Evolutionary conservation across 176 grass and related monocot genomes (phyloP).

Genomic region (Dactylis glomerata): DNA sequence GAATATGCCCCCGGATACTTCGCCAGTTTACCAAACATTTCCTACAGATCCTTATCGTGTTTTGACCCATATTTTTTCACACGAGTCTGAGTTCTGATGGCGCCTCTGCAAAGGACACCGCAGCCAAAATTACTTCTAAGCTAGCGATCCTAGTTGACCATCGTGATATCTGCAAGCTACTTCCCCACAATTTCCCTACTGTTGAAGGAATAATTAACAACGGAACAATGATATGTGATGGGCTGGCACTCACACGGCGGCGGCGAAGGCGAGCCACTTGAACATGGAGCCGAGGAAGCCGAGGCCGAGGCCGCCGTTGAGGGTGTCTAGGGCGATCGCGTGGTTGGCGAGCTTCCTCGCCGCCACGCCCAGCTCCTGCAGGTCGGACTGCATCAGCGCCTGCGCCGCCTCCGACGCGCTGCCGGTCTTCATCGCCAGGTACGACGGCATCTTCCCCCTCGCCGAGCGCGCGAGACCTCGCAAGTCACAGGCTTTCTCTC

Average conservation of each 20-base stretch:
- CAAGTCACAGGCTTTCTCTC: not conserved
- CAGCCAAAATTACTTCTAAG: not conserved
- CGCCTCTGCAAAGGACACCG: not conserved
- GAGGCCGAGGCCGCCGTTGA: constrained; percentile 47
- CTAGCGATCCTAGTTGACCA: not conserved
- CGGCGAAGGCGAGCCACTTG: constrained; percentile 73
- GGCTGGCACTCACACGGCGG: constrained; percentile 56
- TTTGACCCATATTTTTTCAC: too few species aligned
- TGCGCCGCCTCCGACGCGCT: constrained; percentile 24
- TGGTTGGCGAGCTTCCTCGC: constrained; percentile 74
- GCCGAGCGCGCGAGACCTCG: not conserved
- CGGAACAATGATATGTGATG: not conserved
- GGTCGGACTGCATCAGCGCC: constrained; percentile 71
- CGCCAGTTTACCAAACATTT: not conserved
- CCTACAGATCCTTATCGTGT: not conserved
- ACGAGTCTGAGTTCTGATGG: not conserved
- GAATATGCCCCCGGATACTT: not conserved
- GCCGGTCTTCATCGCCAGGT: constrained; percentile 56
- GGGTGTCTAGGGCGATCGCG: constrained; percentile 37
- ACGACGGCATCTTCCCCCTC: constrained; percentile 26
- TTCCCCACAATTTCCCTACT: not conserved
- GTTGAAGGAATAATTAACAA: too few species aligned
- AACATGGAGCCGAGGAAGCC: constrained; percentile 61
- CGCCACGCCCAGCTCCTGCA: constrained; percentile 61
- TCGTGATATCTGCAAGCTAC: not conserved